A percentile compares a stretch with the other conserved stretches of the same genome.
Evolutionary conservation across 1,139 yeast genomes (phyloP).

Genomic region (Magnusiomyces ingens): DNA sequence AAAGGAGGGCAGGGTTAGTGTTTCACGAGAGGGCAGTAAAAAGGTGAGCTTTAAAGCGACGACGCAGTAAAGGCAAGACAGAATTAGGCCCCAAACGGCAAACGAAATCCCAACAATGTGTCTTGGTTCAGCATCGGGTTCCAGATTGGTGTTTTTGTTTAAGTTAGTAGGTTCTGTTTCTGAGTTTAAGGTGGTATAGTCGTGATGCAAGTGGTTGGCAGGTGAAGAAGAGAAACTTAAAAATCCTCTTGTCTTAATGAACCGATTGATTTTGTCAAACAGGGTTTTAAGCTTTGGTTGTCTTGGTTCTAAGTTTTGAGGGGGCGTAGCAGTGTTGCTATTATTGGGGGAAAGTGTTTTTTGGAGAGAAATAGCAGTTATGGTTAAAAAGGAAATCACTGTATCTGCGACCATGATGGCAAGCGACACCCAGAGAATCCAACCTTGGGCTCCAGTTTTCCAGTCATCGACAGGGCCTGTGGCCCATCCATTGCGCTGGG

Average conservation of each 20-base stretch:
- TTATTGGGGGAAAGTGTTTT: conserved; percentile 2
- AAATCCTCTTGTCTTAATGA: too few species aligned
- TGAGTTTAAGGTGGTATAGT: neutral
- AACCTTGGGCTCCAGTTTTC: conserved; percentile 92
- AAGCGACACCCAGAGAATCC: conserved; percentile 93
- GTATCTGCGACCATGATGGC: conserved; percentile 94
- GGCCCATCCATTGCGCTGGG: conserved; percentile 71
- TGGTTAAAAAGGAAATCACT: conserved; percentile 67
- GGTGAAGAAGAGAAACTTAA: neutral
- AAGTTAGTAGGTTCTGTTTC: too few species aligned
- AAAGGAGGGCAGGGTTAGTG: neutral
- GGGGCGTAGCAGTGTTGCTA: neutral
- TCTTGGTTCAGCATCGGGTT: conserved; percentile 35
- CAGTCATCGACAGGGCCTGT: conserved; percentile 87
- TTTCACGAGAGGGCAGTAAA: conserved; percentile 44
- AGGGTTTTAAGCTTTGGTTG: neutral
- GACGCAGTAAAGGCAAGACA: conserved; percentile 63
- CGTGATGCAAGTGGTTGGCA: neutral
- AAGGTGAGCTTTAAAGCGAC: conserved; percentile 50
- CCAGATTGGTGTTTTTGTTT: conserved; percentile 26
- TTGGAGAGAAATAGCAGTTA: conserved; percentile 36
- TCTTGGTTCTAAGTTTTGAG: neutral
- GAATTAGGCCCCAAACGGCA: conserved; percentile 54
- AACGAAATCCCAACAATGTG: conserved; percentile 47
- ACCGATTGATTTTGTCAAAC: too few species aligned